Evolutionary conservation across 352 stramenopile genomes (phyloP).

Genomic region (Pythium biforme): DNA sequence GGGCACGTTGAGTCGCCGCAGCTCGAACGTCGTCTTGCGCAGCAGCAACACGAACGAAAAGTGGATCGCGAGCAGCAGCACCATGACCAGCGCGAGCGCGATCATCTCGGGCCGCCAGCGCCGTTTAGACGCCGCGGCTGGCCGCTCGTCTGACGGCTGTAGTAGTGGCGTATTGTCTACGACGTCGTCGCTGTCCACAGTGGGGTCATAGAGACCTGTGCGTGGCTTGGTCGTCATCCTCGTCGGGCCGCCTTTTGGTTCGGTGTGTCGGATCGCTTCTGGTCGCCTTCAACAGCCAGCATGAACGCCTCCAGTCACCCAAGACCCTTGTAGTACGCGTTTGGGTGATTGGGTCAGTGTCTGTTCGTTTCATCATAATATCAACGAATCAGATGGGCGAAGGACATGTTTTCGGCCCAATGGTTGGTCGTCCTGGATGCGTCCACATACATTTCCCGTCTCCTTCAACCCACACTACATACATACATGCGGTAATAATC

Average conservation of each 20-base stretch:
- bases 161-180: slow-evolving; percentile 16
- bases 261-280: slow-evolving; percentile 5
- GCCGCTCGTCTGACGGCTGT: background rate
- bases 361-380: background rate
- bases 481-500: too few species aligned
- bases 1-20: slow-evolving; percentile 61
- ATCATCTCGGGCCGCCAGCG: slow-evolving; percentile 10
- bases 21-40: slow-evolving; percentile 51
- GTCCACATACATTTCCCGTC: too few species aligned
- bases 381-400: slow-evolving; percentile 5
- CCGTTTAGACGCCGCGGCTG: background rate
- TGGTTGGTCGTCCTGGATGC: too few species aligned
- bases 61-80: slow-evolving; percentile 53
- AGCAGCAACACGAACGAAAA: slow-evolving; percentile 64
- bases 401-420: background rate
- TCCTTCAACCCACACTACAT: background rate
- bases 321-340: too few species aligned
- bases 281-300: background rate
- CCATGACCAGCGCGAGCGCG: slow-evolving; percentile 11
- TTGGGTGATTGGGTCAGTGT: slow-evolving; percentile 1
- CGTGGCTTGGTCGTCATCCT: background rate
- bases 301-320: too few species aligned
- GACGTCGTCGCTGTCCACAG: background rate
- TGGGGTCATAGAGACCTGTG: background rate
- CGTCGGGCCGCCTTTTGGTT: background rate